Conservation (phyloP, 2,329 filamentous ascomycete genomes). For the Rhinocladiella mackenziei region DNA sequence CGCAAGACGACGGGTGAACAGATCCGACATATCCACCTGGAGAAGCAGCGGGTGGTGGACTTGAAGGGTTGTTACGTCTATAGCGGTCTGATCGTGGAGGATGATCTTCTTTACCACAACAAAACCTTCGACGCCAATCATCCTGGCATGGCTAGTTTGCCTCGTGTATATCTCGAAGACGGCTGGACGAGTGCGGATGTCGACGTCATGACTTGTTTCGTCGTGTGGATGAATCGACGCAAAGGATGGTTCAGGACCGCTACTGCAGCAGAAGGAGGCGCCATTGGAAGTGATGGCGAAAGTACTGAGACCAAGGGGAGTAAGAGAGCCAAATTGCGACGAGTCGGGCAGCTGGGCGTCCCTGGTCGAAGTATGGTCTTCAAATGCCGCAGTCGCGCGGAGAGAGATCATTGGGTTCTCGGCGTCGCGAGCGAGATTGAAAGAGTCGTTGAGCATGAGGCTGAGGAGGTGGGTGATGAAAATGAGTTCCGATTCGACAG, state of each 20-base stretch:
- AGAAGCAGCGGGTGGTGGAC: constrained; percentile 56
- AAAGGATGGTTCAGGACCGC: constrained; percentile 28
- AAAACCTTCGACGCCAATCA: constrained; percentile 32
- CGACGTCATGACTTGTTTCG: constrained; percentile 32
- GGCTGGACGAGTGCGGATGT: constrained; percentile 30
- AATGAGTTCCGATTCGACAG: constrained; percentile 21
- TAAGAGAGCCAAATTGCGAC: constrained; percentile 42
- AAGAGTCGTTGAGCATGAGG: constrained; percentile 22
- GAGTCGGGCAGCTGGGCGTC: constrained; percentile 58
- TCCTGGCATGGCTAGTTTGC: constrained; percentile 24
- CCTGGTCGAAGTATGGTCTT: constrained; percentile 63
- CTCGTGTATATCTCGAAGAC: constrained; percentile 33
- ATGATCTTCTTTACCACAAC: constrained; percentile 50
- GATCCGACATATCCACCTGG: constrained; percentile 58
- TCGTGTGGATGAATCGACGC: constrained; percentile 27
- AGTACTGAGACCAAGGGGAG: constrained; percentile 5
- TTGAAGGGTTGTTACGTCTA: constrained; percentile 64
- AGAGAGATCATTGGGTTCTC: constrained; percentile 66
- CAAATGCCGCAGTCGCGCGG: constrained; percentile 59
- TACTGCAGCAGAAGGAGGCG: constrained; percentile 15
- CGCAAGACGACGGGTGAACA: constrained; percentile 53
- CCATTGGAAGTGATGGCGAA: constrained; percentile 16
- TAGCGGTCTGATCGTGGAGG: constrained; percentile 59
- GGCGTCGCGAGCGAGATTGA: constrained; percentile 65
- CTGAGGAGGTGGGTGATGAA: constrained; percentile 16